Evolutionary conservation across 306 rosid species (phyloP).

Genomic region (Trichosanthes truncata): DNA sequence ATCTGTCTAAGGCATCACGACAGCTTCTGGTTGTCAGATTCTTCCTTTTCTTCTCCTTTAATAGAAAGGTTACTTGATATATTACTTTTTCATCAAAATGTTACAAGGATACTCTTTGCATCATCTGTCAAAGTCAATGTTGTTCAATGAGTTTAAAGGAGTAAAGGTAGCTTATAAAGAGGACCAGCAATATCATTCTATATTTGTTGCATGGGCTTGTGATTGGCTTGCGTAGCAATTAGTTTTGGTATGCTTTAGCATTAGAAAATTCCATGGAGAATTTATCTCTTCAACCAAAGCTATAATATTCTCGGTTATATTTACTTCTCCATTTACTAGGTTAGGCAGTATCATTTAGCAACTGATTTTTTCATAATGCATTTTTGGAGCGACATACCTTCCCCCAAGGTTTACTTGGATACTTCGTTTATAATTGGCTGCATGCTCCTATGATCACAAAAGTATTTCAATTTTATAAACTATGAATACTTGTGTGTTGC

Average conservation of each 20-base stretch:
- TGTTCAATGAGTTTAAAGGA: background rate
- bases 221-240: background rate
- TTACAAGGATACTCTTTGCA: background rate
- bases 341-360: background rate
- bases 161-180: background rate
- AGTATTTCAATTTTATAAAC: background rate
- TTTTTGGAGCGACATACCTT: background rate
- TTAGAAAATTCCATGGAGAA: background rate
- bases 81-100: background rate
- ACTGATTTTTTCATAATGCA: background rate
- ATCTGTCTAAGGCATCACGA: background rate
- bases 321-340: background rate
- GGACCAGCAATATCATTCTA: background rate
- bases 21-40: background rate
- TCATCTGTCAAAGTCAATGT: background rate
- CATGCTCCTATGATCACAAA: background rate
- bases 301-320: background rate
- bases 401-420: background rate
- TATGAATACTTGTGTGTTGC: conserved; percentile 22
- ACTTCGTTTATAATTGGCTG: background rate
- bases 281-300: background rate
- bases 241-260: background rate
- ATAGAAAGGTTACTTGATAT: background rate
- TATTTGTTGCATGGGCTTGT: background rate
- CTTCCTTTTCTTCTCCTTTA: background rate